These are phyloP conservation scores for Borealophlyctis nickersoniae DNA, from an alignment of 192 early-diverging fungal genomes.

Conservation along the genomic window DNA sequence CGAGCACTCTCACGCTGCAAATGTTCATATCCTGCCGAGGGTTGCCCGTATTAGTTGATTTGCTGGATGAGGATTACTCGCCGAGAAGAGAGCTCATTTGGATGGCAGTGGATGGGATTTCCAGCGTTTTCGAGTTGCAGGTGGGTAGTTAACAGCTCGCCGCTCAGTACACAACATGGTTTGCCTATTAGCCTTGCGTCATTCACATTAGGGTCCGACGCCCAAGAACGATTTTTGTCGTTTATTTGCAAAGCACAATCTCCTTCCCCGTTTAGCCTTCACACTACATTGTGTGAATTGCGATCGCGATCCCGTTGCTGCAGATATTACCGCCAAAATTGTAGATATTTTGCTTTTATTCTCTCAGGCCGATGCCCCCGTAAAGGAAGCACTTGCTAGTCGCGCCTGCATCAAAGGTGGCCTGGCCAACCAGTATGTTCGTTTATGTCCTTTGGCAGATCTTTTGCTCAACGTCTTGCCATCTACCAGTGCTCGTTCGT, in stretches of 20 bases:
- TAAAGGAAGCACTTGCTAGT: constrained; percentile 52
- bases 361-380: constrained; percentile 49
- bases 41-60: constrained; percentile 42
- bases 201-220: constrained; percentile 40
- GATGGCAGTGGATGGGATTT: constrained; percentile 52
- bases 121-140: constrained; percentile 52
- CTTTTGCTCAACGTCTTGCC: background rate
- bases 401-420: constrained; percentile 40
- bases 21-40: constrained; percentile 62
- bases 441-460: constrained; percentile 5
- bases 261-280: constrained; percentile 46
- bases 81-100: constrained; percentile 46
- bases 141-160: no score
- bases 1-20: constrained; percentile 46
- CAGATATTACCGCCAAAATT: constrained; percentile 43
- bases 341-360: constrained; percentile 51
- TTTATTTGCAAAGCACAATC: constrained; percentile 48
- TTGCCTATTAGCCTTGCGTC: no score
- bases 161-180: no score
- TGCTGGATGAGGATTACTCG: constrained; percentile 47
- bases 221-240: constrained; percentile 58
- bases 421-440: background rate
- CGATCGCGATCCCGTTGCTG: constrained; percentile 18
- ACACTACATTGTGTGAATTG: constrained; percentile 33
- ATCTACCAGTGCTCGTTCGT: constrained; percentile 9